phyloP scores from a whole-genome alignment of 371 early-diverging fungal genomes.

The Mortierella sp. region DNA sequence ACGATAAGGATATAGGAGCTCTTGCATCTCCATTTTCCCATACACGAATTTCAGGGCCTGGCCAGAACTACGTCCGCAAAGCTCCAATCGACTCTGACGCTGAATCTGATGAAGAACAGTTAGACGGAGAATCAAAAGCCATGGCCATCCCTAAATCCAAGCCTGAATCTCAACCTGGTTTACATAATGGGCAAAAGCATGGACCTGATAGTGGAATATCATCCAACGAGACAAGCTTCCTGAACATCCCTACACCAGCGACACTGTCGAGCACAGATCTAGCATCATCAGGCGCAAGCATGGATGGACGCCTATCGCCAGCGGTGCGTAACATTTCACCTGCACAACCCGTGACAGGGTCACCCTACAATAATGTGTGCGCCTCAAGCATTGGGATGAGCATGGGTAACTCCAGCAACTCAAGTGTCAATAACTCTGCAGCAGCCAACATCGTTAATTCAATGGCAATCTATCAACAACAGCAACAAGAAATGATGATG shows the following conservation, averaged over 20 bases:
- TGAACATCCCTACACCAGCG: neutral
- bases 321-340: neutral
- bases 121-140: neutral
- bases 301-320: neutral
- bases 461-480: constrained; percentile 52
- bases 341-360: neutral
- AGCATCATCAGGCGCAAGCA: neutral
- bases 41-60: constrained; percentile 28
- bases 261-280: neutral
- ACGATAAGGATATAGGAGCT: constrained; percentile 6
- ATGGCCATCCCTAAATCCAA: neutral
- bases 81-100: constrained; percentile 45
- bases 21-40: constrained; percentile 16
- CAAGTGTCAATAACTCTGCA: constrained; percentile 13
- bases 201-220: neutral
- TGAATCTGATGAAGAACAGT: constrained; percentile 30
- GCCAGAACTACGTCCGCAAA: constrained; percentile 50
- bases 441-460: constrained; percentile 22
- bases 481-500: constrained; percentile 51
- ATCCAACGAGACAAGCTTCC: neutral
- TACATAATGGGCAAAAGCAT: neutral
- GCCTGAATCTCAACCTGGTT: neutral
- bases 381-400: neutral
- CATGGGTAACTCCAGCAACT: constrained; percentile 18
- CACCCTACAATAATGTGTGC: neutral